Evolutionary conservation across 2,329 filamentous ascomycete species (phyloP).

Genomic region (Alternaria incomplexa): DNA sequence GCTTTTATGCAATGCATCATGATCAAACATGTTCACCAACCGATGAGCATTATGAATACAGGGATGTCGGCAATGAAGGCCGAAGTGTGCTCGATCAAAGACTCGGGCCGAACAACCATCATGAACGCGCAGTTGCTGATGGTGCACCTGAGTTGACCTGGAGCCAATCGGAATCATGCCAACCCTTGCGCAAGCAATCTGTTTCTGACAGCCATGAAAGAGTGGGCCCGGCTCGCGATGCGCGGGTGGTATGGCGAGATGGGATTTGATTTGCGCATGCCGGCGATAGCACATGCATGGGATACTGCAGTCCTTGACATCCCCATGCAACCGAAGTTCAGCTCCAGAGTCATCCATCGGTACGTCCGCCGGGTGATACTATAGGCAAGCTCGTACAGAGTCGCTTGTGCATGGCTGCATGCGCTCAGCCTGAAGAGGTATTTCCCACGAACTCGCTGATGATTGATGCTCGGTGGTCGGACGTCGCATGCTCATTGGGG

Average conservation of each 20-base stretch:
- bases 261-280: constrained; percentile 3
- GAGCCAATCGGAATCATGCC: neutral
- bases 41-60: neutral
- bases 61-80: neutral
- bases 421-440: neutral
- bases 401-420: neutral
- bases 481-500: neutral
- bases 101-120: neutral
- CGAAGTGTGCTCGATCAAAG: neutral
- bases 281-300: neutral
- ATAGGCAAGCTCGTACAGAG: neutral
- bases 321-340: neutral
- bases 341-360: neutral
- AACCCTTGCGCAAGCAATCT: neutral
- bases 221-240: constrained; percentile 1
- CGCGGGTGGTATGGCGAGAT: neutral
- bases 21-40: neutral
- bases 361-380: neutral
- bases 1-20: neutral
- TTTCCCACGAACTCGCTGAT: neutral
- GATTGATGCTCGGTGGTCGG: neutral
- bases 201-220: neutral
- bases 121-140: neutral
- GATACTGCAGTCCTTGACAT: neutral
- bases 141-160: neutral